Conservation (phyloP, 2,329 filamentous ascomycete genomes). For the Penicillium digitatum region DNA sequence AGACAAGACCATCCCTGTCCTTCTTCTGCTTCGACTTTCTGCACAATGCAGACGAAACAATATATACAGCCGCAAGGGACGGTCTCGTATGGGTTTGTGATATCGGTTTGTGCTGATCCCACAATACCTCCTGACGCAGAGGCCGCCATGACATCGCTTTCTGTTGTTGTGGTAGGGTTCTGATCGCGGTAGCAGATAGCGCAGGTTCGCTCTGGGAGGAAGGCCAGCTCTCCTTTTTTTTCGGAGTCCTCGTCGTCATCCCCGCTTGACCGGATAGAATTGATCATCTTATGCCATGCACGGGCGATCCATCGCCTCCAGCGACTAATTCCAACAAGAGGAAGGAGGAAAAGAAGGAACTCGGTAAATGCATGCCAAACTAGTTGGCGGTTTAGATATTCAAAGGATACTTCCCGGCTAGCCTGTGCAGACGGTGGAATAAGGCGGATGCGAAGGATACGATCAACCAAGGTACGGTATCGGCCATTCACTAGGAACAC, state of each 20-base stretch:
- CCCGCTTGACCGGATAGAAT: slow-evolving; percentile 52
- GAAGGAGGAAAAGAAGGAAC: slow-evolving; percentile 94
- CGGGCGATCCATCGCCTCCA: slow-evolving; percentile 88
- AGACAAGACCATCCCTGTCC: slow-evolving; percentile 92
- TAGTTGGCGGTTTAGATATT: slow-evolving; percentile 94
- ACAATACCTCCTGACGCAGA: slow-evolving; percentile 68
- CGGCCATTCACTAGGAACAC: slow-evolving; percentile 87
- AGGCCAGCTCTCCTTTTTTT: slow-evolving; percentile 69
- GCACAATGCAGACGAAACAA: slow-evolving; percentile 93
- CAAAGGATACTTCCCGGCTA: slow-evolving; percentile 88
- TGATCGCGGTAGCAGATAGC: slow-evolving; percentile 96
- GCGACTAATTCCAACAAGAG: slow-evolving; percentile 86
- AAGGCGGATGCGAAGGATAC: slow-evolving; percentile 76
- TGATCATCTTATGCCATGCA: slow-evolving; percentile 76
- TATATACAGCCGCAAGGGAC: slow-evolving; percentile 88
- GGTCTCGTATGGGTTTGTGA: slow-evolving; percentile 93
- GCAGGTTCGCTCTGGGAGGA: slow-evolving; percentile 88
- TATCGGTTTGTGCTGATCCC: slow-evolving; percentile 83
- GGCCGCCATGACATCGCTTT: slow-evolving; percentile 71
- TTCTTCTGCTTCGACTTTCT: slow-evolving; percentile 83
- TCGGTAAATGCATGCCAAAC: slow-evolving; percentile 99
- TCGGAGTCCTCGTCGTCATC: slow-evolving; percentile 49
- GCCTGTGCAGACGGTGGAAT: slow-evolving; percentile 81
- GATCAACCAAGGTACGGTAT: slow-evolving; percentile 86
- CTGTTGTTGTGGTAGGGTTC: slow-evolving; percentile 66